These are phyloP conservation scores for Chlorella ohadii DNA, from an alignment of 139 green algal genomes.

Conservation along the genomic window DNA sequence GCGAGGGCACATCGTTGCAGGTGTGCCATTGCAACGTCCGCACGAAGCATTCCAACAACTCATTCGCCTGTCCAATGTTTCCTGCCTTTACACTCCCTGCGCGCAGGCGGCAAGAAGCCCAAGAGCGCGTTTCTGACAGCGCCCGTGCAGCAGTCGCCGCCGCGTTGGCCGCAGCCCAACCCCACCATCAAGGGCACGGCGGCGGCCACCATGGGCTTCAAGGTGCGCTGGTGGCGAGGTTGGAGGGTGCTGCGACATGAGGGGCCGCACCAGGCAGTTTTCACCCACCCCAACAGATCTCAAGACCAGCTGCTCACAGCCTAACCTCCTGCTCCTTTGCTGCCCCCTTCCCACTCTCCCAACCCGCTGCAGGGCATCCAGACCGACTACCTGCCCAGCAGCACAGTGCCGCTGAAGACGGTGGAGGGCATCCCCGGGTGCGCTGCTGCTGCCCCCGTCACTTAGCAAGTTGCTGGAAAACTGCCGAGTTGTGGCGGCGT, in stretches of 20 bases:
- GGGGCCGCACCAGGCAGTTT: too few species aligned
- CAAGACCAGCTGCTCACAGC: too few species aligned
- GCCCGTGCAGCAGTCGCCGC: not conserved
- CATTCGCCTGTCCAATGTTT: too few species aligned
- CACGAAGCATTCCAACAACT: too few species aligned
- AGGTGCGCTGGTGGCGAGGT: not conserved
- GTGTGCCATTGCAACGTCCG: too few species aligned
- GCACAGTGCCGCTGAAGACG: conserved; percentile 51
- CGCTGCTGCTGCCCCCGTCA: not conserved
- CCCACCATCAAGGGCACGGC: conserved; percentile 15
- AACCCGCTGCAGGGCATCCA: conserved; percentile 44
- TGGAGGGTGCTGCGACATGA: too few species aligned
- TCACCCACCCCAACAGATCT: too few species aligned
- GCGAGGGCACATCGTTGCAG: conserved; percentile 25
- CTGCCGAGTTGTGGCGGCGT: too few species aligned
- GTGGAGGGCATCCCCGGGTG: conserved; percentile 36
- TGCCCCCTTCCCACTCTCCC: too few species aligned
- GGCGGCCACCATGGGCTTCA: conserved; percentile 59
- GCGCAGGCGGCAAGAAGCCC: not conserved
- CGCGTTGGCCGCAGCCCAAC: conserved; percentile 37
- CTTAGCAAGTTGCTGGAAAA: too few species aligned
- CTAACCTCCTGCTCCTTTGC: too few species aligned
- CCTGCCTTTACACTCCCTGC: too few species aligned
- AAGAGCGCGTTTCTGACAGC: not conserved
- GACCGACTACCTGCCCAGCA: conserved; percentile 65